Base-by-base conservation (phyloP, 192 early-diverging fungal species). In the Paraglomus occultum region DNA sequence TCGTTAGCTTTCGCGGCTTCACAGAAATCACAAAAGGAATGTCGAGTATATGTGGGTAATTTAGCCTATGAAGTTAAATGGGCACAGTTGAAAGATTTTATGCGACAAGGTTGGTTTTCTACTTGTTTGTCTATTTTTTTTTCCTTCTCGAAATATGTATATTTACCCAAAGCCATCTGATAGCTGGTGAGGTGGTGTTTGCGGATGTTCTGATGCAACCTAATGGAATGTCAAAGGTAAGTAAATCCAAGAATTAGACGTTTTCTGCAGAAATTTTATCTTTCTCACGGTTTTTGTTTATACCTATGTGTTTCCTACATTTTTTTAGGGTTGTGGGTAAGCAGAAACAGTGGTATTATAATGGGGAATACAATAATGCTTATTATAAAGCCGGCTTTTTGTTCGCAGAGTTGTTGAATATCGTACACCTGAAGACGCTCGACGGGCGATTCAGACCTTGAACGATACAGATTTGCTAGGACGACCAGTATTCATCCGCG, bases 1-100 rank as follows among this genome's bases (percentile, higher is more conserved):
- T 17, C 15, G 18, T 51, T n/a, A 70, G 67, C 67, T 38, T 48
- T 70, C 40, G 50, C 55, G 15, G 87, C 23, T 84, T 87, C 72
- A 71, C 57, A 54, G 74, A 83, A 71, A 70, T 70, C 67, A 46
- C 67, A 70, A 70, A 80, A 78, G 62, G 84, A 90, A 22, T 83
- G 87, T 63, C 69, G 90, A 45, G 89, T 95, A 1, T 94, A 92
- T 75, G 91, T 94, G 45, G 90, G 91, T 4, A 95, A 95, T 74
- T 73, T 95, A 45, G 75, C 89, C 5, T 93, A 88, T 70, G 89
- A 93, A 66, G 85, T 82, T 17, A 80, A 81, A 42, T 89, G 89
- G 85, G 80, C 79, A 39, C 87, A 95, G 70, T 78, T 95, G 69
- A 91, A 92, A 73, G 90, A 93, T 71, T 93, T 87, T 66, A 91